Conservation (phyloP, 2,329 filamentous ascomycete species). For the Microsporum audouinii region DNA sequence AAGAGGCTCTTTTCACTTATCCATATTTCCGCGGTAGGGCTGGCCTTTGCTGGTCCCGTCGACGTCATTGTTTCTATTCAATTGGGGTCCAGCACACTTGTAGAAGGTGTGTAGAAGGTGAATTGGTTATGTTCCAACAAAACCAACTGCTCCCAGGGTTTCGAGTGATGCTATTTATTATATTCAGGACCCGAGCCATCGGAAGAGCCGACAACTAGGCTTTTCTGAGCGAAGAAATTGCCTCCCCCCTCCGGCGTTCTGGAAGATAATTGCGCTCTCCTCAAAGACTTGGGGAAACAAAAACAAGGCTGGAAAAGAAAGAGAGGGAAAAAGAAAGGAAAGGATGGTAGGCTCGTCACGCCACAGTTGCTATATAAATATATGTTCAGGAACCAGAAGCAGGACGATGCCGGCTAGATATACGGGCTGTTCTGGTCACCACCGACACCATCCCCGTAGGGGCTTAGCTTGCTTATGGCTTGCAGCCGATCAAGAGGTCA, state of each 20-base stretch:
- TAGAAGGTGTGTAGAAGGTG: not conserved
- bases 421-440: not conserved
- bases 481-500: not conserved
- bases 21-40: slow-evolving; percentile 2
- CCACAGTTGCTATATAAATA: not conserved
- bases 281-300: not conserved
- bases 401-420: not conserved
- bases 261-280: not conserved
- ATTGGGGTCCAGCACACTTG: not conserved
- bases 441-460: not conserved
- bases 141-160: not conserved
- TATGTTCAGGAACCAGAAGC: not conserved
- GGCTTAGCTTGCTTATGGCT: not conserved
- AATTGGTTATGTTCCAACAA: not conserved
- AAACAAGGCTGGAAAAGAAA: not conserved
- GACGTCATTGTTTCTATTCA: not conserved
- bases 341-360: not conserved
- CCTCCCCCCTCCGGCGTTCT: not conserved
- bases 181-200: not conserved
- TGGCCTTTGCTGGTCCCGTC: not conserved
- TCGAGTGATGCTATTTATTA: not conserved
- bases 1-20: slow-evolving; percentile 6
- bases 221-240: not conserved
- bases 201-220: not conserved
- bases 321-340: not conserved